A percentile compares a stretch with the other conserved stretches of the same genome.
Conservation (phyloP, 345 rosid species). For the Populus nigra region DNA sequence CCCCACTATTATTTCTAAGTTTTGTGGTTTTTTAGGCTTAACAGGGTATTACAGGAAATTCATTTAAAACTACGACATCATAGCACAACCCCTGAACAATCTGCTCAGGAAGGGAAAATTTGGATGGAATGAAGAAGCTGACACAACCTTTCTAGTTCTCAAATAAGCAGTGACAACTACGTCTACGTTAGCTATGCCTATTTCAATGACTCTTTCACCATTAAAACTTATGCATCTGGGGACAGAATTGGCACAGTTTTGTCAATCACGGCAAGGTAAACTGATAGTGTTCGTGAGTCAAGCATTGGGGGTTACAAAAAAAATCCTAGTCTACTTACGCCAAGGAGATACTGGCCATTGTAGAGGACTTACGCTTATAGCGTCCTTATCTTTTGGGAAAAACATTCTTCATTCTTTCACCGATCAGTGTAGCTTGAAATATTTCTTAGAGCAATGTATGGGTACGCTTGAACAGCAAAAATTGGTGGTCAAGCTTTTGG, state of each 20-base stretch:
- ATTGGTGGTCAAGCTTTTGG: not conserved
- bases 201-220: not conserved
- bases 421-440: not conserved
- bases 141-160: not conserved
- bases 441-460: not conserved
- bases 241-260: not conserved
- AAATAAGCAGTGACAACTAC: not conserved
- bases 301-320: not conserved
- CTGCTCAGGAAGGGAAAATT: not conserved
- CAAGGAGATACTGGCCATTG: not conserved
- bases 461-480: not conserved
- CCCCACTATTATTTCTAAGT: not conserved
- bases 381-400: not conserved
- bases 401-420: not conserved
- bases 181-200: not conserved
- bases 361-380: not conserved
- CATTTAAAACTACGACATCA: not conserved
- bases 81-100: not conserved
- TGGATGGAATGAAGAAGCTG: not conserved
- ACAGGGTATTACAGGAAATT: not conserved
- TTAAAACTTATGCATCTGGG: not conserved
- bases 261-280: not conserved
- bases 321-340: not conserved
- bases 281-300: not conserved
- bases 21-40: not conserved